Percentiles rank a stretch among this genome's conserved stretches.
Evolutionary conservation across 352 stramenopile genomes (phyloP).

Genomic region (Globisporangium spinosum): DNA sequence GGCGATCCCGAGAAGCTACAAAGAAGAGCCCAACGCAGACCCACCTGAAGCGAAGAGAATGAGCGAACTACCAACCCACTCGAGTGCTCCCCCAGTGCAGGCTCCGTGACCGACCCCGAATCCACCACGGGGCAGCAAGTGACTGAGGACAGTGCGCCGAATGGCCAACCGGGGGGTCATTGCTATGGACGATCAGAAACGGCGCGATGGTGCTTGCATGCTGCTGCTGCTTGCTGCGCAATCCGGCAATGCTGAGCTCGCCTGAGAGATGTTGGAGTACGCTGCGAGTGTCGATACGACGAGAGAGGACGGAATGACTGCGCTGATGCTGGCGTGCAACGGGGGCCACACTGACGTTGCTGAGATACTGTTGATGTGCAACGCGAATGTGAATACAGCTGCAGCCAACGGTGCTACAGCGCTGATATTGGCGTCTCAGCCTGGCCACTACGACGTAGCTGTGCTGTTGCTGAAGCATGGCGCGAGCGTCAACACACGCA

Average conservation of each 20-base stretch:
- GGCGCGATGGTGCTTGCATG: background rate
- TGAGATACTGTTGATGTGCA: background rate
- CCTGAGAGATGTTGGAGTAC: background rate
- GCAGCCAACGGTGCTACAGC: background rate
- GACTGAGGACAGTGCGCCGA: background rate
- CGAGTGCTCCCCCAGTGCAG: background rate
- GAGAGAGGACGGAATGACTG: conserved; percentile 1
- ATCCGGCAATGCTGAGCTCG: background rate
- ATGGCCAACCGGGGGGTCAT: background rate
- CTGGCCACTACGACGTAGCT: background rate
- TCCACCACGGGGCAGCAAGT: background rate
- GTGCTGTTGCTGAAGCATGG: background rate
- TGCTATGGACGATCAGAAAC: background rate
- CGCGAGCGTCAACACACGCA: background rate
- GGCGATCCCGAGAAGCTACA: background rate
- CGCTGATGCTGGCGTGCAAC: conserved; percentile 3
- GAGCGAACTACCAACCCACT: background rate
- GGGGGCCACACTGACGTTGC: background rate
- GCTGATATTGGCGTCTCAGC: background rate
- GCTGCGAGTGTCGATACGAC: background rate
- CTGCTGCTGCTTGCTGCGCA: background rate
- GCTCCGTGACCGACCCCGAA: background rate
- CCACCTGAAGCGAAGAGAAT: background rate
- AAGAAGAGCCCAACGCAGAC: background rate
- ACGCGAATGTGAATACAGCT: background rate